A percentile compares a stretch with the other conserved stretches of the same genome.
phyloP scores from a whole-genome alignment of 805 yeast species.

The Candida sphagnicola region DNA sequence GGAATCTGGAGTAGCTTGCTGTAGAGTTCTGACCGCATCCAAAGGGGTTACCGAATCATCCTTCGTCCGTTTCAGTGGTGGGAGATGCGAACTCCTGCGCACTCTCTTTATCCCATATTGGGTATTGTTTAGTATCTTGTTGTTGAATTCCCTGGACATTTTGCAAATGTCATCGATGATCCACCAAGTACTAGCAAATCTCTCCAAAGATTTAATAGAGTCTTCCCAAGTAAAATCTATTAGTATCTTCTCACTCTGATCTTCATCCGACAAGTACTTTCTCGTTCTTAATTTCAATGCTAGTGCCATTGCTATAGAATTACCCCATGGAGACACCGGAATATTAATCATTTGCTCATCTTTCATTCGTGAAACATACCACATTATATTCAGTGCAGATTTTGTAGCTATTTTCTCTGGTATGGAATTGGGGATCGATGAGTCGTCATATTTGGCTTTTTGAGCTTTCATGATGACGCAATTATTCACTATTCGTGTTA shows the following conservation, averaged over 20 bases:
- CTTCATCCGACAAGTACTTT: conserved; percentile 1
- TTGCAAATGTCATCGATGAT: conserved; percentile 24
- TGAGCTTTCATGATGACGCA: conserved; percentile 21
- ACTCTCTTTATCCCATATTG: conserved; percentile 1
- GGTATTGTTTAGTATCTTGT: conserved; percentile 10
- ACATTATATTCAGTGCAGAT: conserved; percentile 25
- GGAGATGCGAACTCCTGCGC: not conserved
- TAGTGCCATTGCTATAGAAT: conserved; percentile 23
- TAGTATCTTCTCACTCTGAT: not conserved
- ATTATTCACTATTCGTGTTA: conserved; percentile 26
- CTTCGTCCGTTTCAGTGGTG: no score
- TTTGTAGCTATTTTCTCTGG: conserved; percentile 19
- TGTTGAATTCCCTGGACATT: conserved; percentile 17
- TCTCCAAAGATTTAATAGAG: conserved; percentile 16
- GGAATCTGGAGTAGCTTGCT: not conserved
- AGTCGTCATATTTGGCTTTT: conserved; percentile 22
- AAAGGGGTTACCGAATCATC: no score
- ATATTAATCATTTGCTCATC: conserved; percentile 17
- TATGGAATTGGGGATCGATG: conserved; percentile 15
- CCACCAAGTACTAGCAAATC: conserved; percentile 21
- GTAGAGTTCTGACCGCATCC: not conserved
- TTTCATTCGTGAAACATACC: conserved; percentile 17
- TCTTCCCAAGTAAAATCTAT: conserved; percentile 14
- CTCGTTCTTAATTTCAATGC: conserved; percentile 17
- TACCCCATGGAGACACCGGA: conserved; percentile 24